A percentile compares a stretch with the other conserved stretches of the same genome.
phyloP scores from a whole-genome alignment of 225 moss, liverwort and hornwort genomes.

The Physcomitrium patens region DNA sequence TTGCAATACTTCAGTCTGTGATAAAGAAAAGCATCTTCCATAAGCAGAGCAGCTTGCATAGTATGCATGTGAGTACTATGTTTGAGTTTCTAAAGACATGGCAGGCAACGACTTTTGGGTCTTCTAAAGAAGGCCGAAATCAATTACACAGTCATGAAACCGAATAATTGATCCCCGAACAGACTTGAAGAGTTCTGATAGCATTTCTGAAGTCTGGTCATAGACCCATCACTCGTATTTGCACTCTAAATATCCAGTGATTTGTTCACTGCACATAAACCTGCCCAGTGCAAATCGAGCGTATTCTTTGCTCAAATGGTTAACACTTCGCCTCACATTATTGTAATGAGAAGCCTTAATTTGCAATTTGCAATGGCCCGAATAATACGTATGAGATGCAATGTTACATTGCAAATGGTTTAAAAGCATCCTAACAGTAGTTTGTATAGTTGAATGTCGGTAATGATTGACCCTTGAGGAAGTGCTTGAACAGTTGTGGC shows the following conservation, averaged over 20 bases:
- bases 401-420: not conserved
- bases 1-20: not conserved
- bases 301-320: not conserved
- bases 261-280: not conserved
- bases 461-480: constrained; percentile 38
- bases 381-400: not conserved
- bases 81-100: not conserved
- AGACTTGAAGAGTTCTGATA: not conserved
- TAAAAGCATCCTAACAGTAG: not conserved
- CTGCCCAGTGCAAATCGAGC: not conserved
- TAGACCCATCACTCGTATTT: too few species aligned
- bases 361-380: not conserved
- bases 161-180: not conserved
- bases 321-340: not conserved
- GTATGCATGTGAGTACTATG: not conserved
- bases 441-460: constrained; percentile 43
- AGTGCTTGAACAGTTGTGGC: constrained; percentile 40
- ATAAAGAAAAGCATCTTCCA: constrained; percentile 4
- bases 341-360: not conserved
- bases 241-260: not conserved
- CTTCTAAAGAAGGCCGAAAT: not conserved
- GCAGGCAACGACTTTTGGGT: not conserved
- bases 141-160: not conserved
- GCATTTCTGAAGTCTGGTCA: not conserved
- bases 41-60: not conserved